Evolutionary conservation across 148 eudicot genomes (phyloP), one percentile per base, ranked within the genome.

Genomic region (Heliamphora exappendiculata): DNA sequence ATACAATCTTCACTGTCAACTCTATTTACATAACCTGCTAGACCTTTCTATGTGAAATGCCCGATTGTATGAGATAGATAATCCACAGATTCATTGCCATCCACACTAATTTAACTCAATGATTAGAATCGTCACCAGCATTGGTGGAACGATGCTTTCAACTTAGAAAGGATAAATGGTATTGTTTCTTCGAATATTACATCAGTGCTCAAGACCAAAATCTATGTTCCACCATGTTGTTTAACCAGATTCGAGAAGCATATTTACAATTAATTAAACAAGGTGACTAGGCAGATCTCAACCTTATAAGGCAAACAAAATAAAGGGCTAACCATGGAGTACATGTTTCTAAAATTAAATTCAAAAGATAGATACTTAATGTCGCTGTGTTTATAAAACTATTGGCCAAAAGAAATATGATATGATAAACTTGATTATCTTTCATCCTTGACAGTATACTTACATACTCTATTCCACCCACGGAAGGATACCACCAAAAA

Each of bases 401-500:
- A 67, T 22, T 5, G 1, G 50, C 37, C 17, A 41, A 64, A 73
- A 22, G 26, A 63, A 64, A 65, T 33, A 20, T 22, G 26, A 63
- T 0, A 49, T 34, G 37, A 53, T 79, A 59, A 45, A n/a, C 50
- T 53, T 67, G 28, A 22, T 41, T 9, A 24, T 70, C 49, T 59
- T 75, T 11, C 50, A 49, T 11, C 70, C 50, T 63, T 53, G 67
- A 49, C 17, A 47, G 34, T 63, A 77, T 72, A 93, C 99, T 93
- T 87, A 96, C 99, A 91, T 89, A 96, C 80, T 96, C 99, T 53
- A 89, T 37, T 85, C 99, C 99, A 78, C 99, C 99, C 81, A 96
- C 81, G 54, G 94, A 85, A 81, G 99, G 99, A 88, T 84, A 93
- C 62, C 88, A 77, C 99, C 99, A 96, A 83, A 88, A 81, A 82